Conservation (phyloP, 805 yeast species). For the Peterozyma xylosa region DNA sequence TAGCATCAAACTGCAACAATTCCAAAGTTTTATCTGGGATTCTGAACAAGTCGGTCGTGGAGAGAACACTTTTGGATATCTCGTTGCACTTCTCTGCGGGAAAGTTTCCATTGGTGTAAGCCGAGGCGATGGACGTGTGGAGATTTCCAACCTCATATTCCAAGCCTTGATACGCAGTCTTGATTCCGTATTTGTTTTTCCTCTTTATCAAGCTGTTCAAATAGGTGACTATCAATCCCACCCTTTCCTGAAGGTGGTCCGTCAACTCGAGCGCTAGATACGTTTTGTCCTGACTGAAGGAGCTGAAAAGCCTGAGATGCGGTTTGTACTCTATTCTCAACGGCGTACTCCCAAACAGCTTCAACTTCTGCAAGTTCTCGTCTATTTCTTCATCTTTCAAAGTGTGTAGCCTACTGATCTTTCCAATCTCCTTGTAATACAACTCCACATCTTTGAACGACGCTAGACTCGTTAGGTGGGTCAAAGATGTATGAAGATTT, state of each 20-base stretch:
- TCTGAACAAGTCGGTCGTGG: neutral
- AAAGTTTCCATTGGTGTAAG: neutral
- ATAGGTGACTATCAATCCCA: constrained; percentile 1
- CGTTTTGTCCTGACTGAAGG: neutral
- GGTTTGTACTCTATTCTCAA: constrained; percentile 3
- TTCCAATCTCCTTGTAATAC: constrained; percentile 1
- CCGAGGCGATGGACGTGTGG: constrained; percentile 1
- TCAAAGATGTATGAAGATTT: constrained; percentile 3
- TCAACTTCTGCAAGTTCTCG: neutral
- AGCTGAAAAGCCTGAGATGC: neutral
- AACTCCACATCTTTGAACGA: neutral
- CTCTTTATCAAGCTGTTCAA: constrained; percentile 1
- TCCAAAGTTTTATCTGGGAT: neutral
- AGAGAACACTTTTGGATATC: neutral
- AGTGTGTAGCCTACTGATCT: constrained; percentile 1
- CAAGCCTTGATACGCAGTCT: neutral
- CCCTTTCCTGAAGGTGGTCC: neutral
- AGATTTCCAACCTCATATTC: neutral
- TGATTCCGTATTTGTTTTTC: neutral
- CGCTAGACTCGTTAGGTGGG: neutral
- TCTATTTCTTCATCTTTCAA: neutral
- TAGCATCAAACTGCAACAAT: constrained; percentile 1
- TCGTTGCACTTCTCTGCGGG: neutral
- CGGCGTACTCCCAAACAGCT: neutral
- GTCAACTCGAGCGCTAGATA: constrained; percentile 1